These are phyloP conservation scores for Calcarisporium arbuscula DNA, from an alignment of 2,329 filamentous ascomycete genomes.

Conservation along the genomic window DNA sequence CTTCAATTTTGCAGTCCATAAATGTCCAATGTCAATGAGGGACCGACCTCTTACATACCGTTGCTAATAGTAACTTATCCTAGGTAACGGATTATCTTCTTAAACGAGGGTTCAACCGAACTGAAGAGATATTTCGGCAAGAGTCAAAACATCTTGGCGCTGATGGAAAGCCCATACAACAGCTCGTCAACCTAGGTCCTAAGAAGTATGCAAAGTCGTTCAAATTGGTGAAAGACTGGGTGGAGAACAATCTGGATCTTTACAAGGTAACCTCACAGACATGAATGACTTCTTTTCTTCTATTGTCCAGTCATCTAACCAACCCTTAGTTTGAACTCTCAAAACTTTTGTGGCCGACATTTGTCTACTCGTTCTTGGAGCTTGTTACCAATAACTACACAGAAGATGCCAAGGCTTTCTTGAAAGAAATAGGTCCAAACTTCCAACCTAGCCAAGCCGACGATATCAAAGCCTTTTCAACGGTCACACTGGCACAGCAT, in stretches of 20 bases:
- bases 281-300: neutral
- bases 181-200: conserved; percentile 63
- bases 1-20: too few species aligned
- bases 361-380: conserved; percentile 86
- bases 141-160: conserved; percentile 81
- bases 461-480: conserved; percentile 69
- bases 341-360: conserved; percentile 86
- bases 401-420: conserved; percentile 67
- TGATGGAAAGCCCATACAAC: conserved; percentile 69
- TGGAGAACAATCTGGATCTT: conserved; percentile 85
- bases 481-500: conserved; percentile 71
- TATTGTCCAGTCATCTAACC: too few species aligned
- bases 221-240: conserved; percentile 70
- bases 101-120: conserved; percentile 90
- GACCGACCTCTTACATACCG: neutral
- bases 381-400: conserved; percentile 67
- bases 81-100: conserved; percentile 87
- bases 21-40: too few species aligned
- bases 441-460: conserved; percentile 77
- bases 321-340: conserved; percentile 76
- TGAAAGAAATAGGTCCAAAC: conserved; percentile 56
- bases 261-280: conserved; percentile 87
- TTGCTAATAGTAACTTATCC: conserved; percentile 9
- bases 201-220: conserved; percentile 74
- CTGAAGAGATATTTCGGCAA: conserved; percentile 85